These are phyloP conservation scores for Didymella segeticola DNA, from an alignment of 2,329 filamentous ascomycete species.

Conservation along the genomic window DNA sequence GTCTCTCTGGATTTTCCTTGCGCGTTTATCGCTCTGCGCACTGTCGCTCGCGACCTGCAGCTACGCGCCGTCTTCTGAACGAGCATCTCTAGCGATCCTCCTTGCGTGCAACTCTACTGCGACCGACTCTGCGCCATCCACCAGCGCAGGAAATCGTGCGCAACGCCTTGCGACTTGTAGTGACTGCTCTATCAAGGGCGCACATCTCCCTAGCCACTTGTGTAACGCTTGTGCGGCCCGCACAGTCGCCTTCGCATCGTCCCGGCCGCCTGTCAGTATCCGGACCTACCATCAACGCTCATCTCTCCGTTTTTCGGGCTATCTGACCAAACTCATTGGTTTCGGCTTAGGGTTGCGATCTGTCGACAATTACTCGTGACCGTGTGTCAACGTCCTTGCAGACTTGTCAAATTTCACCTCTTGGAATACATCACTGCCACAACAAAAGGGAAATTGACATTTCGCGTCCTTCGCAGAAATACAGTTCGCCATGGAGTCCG, in stretches of 20 bases:
- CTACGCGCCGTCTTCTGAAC: conserved; percentile 33
- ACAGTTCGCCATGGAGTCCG: conserved; percentile 46
- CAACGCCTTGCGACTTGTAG: conserved; percentile 28
- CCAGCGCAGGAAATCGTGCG: conserved; percentile 25
- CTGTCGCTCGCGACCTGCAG: conserved; percentile 9
- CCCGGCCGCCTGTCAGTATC: conserved; percentile 41
- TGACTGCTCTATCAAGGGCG: conserved; percentile 25
- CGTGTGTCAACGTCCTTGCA: conserved; percentile 34
- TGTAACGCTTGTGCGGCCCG: conserved; percentile 43
- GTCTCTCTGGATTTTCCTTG: conserved; percentile 14
- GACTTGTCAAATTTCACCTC: conserved; percentile 24
- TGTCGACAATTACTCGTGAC: conserved; percentile 20
- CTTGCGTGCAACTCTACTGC: conserved; percentile 27
- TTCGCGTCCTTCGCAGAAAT: not conserved
- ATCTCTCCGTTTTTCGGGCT: conserved; percentile 30
- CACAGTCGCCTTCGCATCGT: conserved; percentile 46
- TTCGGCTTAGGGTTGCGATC: conserved; percentile 19
- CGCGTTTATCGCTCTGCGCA: conserved; percentile 20
- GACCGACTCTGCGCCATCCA: conserved; percentile 19
- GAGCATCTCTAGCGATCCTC: conserved; percentile 25
- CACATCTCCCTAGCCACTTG: conserved; percentile 33
- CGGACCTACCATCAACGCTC: conserved; percentile 27
- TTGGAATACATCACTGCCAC: conserved; percentile 11
- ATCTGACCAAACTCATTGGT: conserved; percentile 22
- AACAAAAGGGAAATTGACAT: conserved; percentile 19